Percentiles rank a stretch among this genome's conserved stretches.
Evolutionary conservation across 208 protist species (phyloP).

Genomic region (Phytomonas francai): DNA sequence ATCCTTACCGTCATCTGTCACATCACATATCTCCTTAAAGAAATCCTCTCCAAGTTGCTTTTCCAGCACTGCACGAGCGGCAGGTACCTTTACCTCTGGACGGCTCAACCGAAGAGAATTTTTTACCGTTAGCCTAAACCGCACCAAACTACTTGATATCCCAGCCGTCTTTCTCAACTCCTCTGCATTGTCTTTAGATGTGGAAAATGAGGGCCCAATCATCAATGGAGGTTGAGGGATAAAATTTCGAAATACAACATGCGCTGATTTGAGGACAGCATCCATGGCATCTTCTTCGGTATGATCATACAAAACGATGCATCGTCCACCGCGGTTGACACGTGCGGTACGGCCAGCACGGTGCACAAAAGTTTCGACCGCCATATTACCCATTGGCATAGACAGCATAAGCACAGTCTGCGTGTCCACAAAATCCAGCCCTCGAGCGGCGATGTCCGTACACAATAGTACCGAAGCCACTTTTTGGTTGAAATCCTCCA

Average conservation of each 20-base stretch:
- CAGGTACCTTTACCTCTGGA: constrained; percentile 35
- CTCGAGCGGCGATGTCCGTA: constrained; percentile 92
- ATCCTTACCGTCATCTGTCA: constrained; percentile 20
- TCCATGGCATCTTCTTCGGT: constrained; percentile 34
- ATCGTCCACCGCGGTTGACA: constrained; percentile 72
- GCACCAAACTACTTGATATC: constrained; percentile 4
- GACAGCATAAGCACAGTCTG: constrained; percentile 96
- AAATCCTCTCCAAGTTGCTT: constrained; percentile 27
- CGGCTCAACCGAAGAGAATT: constrained; percentile 66
- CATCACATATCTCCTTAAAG: constrained; percentile 13
- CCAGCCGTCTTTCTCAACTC: background rate
- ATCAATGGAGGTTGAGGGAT: background rate
- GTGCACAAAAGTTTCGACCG: constrained; percentile 94
- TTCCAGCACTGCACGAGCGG: constrained; percentile 56
- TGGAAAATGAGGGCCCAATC: background rate
- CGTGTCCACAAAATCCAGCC: constrained; percentile 92
- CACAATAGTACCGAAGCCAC: constrained; percentile 86
- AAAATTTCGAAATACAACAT: constrained; percentile 44
- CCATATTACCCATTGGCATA: constrained; percentile 65
- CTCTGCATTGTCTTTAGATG: too few relatives aligned
- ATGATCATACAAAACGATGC: constrained; percentile 80
- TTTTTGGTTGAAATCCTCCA: constrained; percentile 79
- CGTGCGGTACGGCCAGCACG: constrained; percentile 94
- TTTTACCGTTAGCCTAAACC: constrained; percentile 48
- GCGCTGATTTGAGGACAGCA: constrained; percentile 50